Percentiles rank a stretch among this genome's conserved stretches.
Conservation (phyloP, 2,329 filamentous ascomycete genomes). For the Venturia carpophila region DNA sequence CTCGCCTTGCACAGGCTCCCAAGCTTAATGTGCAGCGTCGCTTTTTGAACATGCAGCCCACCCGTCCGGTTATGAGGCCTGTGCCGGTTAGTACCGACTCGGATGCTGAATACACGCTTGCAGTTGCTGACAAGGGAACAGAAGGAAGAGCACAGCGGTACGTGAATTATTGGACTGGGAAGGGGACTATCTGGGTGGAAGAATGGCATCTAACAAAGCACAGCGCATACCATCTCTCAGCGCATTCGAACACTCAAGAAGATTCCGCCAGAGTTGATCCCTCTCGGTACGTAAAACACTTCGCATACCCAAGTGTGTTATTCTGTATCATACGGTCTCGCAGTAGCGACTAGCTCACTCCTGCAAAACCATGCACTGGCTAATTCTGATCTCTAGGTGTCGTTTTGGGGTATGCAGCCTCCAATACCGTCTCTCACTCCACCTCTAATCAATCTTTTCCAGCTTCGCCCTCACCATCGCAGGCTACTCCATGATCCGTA, state of each 20-base stretch:
- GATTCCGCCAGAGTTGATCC: slow-evolving; percentile 88
- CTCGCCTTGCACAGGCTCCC: slow-evolving; percentile 9
- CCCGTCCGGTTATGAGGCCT: slow-evolving; percentile 42
- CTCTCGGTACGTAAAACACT: slow-evolving; percentile 62
- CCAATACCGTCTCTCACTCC: neutral
- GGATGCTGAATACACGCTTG: slow-evolving; percentile 11
- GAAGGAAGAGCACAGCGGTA: slow-evolving; percentile 60
- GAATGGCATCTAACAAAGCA: neutral
- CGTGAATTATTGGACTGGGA: slow-evolving; percentile 21
- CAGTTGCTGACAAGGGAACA: slow-evolving; percentile 38
- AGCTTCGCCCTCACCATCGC: slow-evolving; percentile 67
- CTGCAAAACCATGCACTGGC: neutral
- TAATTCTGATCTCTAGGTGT: slow-evolving; percentile 51
- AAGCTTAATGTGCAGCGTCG: slow-evolving; percentile 16
- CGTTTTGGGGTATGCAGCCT: slow-evolving; percentile 66
- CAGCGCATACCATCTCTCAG: slow-evolving; percentile 95
- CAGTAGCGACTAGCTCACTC: too few relatives aligned
- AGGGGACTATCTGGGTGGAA: neutral
- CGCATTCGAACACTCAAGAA: slow-evolving; percentile 81
- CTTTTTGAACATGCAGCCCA: slow-evolving; percentile 39
- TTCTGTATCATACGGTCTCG: too few relatives aligned
- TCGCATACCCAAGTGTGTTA: too few relatives aligned
- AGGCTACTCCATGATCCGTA: slow-evolving; percentile 71
- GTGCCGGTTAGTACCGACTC: slow-evolving; percentile 56
- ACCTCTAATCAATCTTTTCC: slow-evolving; percentile 21